Base-by-base conservation (phyloP, 2,329 filamentous ascomycete species). In the Colletotrichum musicola region DNA sequence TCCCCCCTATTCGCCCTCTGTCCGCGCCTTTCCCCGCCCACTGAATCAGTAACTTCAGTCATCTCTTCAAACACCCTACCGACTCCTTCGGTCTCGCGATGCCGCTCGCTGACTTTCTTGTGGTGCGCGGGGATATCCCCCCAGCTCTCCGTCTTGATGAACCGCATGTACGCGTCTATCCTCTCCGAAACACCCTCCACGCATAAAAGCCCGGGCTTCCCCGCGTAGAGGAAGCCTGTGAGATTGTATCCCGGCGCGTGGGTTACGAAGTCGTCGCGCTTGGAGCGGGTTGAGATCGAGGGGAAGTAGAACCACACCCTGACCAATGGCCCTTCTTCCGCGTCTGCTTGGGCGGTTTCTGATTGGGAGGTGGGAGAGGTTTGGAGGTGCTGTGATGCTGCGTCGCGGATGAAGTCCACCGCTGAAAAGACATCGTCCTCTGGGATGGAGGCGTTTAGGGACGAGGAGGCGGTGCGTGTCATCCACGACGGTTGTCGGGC, bases 231-330 rank as follows among this genome's bases (percentile, higher is more conserved):
- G 71, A 90, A 90, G 0, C 88, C 88, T 0, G 87, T 89, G 0
- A 90, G 80, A 2, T 74, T 76, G 74, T 88, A 88, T 0, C 74
- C 71, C 0, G 87, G 84, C 0, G 86, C 87, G 64, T 87, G 77
- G 62, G 81, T 82, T 51, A 90, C 83, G 49, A 90, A 77, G 71
- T 90, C 87, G 71, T 86, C 82, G 54, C 88, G 81, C 72, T 90
- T 90, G 53, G 83, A 82, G 3, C 88, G 84, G 0, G 88, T 90
- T 47, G 84, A 87, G 62, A 90, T 84, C 1, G 87, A 89, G 0
- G 88, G 88, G 70, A 90, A 89, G 75, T 90, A 90, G 73, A 90
- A 90, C 88, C 88, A 90, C 1, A 86, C 87, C 9, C 88, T 79
- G 3, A 87, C 81, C 1, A 86, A 72, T 0, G 81, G 74, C 0